Percentiles rank a stretch among this genome's conserved stretches.
phyloP scores from a whole-genome alignment of 306 rosid genomes.

The Gastrolobium bilobum region DNA sequence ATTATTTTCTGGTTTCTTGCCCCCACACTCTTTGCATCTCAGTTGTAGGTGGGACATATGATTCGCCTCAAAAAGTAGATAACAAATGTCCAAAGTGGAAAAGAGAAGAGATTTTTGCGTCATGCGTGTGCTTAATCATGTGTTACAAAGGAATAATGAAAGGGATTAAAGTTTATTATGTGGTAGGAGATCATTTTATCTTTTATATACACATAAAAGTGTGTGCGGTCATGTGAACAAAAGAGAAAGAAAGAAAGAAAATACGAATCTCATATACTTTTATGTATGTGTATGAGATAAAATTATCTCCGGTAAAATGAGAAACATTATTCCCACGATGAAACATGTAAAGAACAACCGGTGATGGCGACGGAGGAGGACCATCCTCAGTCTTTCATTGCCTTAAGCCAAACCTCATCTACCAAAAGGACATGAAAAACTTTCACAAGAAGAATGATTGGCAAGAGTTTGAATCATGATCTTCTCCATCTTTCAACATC shows the following conservation, averaged over 20 bases:
- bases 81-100: constrained; percentile 40
- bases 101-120: constrained; percentile 4
- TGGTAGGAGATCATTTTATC: too few species aligned
- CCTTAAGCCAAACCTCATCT: constrained; percentile 53
- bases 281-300: too few species aligned
- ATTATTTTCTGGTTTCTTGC: neutral
- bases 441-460: constrained; percentile 57
- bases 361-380: constrained; percentile 43
- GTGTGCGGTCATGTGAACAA: too few species aligned
- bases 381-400: constrained; percentile 40
- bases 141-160: constrained; percentile 44
- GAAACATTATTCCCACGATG: neutral
- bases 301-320: too few species aligned
- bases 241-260: too few species aligned
- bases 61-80: constrained; percentile 52
- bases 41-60: constrained; percentile 38
- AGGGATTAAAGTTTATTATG: neutral
- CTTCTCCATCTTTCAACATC: constrained; percentile 59
- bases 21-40: neutral
- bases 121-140: constrained; percentile 41
- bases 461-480: constrained; percentile 58
- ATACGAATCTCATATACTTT: too few species aligned
- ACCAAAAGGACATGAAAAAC: constrained; percentile 52
- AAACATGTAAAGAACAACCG: constrained; percentile 36
- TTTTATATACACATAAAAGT: too few species aligned